Conservation (phyloP, 2,329 filamentous ascomycete genomes). For the Fusarium bulbicola region DNA sequence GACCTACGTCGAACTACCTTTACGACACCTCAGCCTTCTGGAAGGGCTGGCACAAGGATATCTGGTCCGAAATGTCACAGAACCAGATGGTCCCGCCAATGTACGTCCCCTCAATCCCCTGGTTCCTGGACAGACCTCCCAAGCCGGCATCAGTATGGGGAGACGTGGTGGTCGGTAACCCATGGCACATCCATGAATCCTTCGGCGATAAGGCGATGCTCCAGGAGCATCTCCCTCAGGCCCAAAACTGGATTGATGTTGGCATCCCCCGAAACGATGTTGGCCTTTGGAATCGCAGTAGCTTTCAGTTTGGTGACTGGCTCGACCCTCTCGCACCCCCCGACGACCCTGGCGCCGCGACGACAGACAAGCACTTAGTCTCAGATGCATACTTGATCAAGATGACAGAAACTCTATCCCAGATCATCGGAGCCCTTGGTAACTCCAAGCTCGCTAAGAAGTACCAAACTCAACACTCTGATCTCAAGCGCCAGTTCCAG, state of each 20-base stretch:
- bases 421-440: slow-evolving; percentile 48
- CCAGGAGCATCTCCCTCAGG: neutral
- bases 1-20: slow-evolving; percentile 60
- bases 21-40: slow-evolving; percentile 61
- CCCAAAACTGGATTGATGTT: slow-evolving; percentile 34
- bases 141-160: slow-evolving; percentile 21
- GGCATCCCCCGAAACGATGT: slow-evolving; percentile 31
- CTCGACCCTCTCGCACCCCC: slow-evolving; percentile 55
- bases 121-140: neutral
- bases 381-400: slow-evolving; percentile 57
- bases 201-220: slow-evolving; percentile 11
- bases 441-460: slow-evolving; percentile 35
- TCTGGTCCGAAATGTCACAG: slow-evolving; percentile 30
- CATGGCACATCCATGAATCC: slow-evolving; percentile 15
- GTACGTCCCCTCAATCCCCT: slow-evolving; percentile 3
- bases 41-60: slow-evolving; percentile 29
- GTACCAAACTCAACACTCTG: slow-evolving; percentile 32
- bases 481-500: slow-evolving; percentile 43
- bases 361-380: slow-evolving; percentile 50
- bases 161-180: slow-evolving; percentile 15
- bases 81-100: slow-evolving; percentile 3
- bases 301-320: slow-evolving; percentile 56
- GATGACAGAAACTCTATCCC: slow-evolving; percentile 49
- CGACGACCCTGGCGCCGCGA: slow-evolving; percentile 48
- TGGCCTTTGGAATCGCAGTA: slow-evolving; percentile 37